A percentile compares a stretch with the other conserved stretches of the same genome.
Evolutionary conservation across 805 yeast genomes (phyloP).

Genomic region (Monosporozyma solicola): DNA sequence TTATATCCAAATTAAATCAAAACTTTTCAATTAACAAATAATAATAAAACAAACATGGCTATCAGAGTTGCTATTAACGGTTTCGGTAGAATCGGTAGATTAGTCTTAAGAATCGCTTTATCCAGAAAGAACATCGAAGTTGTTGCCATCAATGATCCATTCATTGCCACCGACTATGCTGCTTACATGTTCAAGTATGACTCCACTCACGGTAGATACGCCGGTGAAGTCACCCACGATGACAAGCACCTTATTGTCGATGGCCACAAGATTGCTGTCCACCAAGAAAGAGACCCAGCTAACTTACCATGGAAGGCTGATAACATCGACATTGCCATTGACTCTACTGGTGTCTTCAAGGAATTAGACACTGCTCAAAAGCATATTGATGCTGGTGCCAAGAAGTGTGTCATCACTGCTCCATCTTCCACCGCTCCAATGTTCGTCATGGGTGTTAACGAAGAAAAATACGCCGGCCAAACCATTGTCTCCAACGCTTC

Average conservation of each 20-base stretch:
- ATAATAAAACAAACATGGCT: constrained; percentile 12
- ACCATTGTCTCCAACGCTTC: constrained; percentile 61
- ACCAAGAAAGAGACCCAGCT: constrained; percentile 60
- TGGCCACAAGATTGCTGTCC: constrained; percentile 41
- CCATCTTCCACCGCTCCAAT: constrained; percentile 65
- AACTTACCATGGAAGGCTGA: constrained; percentile 58
- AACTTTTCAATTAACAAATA: not conserved
- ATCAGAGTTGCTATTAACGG: constrained; percentile 56
- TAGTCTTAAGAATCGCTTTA: constrained; percentile 55
- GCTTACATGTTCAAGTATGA: constrained; percentile 70
- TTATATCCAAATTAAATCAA: not conserved
- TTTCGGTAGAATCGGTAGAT: constrained; percentile 66
- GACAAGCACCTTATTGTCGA: constrained; percentile 45
- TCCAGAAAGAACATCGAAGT: constrained; percentile 44
- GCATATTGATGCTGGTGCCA: constrained; percentile 66
- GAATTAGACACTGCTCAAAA: constrained; percentile 53
- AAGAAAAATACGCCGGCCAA: constrained; percentile 47
- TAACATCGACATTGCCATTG: constrained; percentile 55
- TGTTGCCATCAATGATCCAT: constrained; percentile 63
- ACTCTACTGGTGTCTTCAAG: constrained; percentile 67
- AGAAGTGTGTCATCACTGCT: constrained; percentile 63
- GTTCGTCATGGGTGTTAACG: constrained; percentile 66
- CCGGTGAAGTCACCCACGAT: constrained; percentile 48
- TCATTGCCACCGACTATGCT: constrained; percentile 59
- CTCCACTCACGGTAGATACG: constrained; percentile 58